Base-by-base conservation (phyloP, 2,329 filamentous ascomycete genomes). In the Sporothrix phasma region DNA sequence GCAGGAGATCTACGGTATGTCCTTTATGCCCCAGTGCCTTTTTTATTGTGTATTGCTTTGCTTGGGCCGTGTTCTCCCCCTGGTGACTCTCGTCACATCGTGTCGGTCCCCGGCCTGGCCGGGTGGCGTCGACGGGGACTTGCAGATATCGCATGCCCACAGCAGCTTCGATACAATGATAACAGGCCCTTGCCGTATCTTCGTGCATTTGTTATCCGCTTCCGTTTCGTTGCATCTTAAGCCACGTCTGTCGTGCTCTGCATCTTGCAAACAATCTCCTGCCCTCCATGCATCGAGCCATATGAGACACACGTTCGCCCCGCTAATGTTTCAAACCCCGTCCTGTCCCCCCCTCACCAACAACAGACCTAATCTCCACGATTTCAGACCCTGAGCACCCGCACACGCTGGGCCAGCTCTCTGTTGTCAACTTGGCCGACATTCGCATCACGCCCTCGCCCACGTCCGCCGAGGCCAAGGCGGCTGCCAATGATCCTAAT, bases 301-400 rank as follows among this genome's bases (percentile, higher is more conserved):
- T 37, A 0, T 43, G 49, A 26, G 63, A 65, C 65, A 66, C 70
- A 49, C 37, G 70, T 11, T 4, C 70, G 70, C 37, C 68, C 69
- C 61, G 67, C 76, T 79, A 68, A 78, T 71, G 69, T 73, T 69
- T 72, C 59, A 64, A 31, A 54, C 68, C 68, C 31, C 19, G 51
- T 54, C 19, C 24, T 39, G 37, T 43, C 11, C 24, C 39, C 53
- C 11, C 22, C n/a, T 45, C 26, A 3, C 34, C 45, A 26, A 31
- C 37, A 22, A 58, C 68, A 94, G 93, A 99, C 78, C 83, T 99
- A 66, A 94, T 99, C 71, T 90, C 92, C 68, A 89, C 89, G 70
- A 97, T 99, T 72, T 93, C 90, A 26, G 94, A 99, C 75, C 94
- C 94, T 1, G 94, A 99, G 77, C 94, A 99, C 73, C 94, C 94